phyloP scores from a whole-genome alignment of 345 rosid genomes.

The Moricandia moricandioides region DNA sequence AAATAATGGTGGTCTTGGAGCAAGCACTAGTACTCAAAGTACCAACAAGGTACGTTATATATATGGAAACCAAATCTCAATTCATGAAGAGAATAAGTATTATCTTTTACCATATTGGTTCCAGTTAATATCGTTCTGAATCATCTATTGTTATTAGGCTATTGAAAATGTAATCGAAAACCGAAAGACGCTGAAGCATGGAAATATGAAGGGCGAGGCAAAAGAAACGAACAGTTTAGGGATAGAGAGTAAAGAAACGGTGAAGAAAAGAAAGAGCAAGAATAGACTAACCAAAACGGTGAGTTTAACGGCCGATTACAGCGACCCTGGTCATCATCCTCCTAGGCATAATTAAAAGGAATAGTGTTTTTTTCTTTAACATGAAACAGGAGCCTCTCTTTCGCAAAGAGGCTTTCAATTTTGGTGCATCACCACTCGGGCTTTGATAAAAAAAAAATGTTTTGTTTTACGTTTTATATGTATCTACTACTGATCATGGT shows the following conservation, averaged over 20 bases:
- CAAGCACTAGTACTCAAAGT: background rate
- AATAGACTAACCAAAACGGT: constrained; percentile 29
- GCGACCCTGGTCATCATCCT: constrained; percentile 36
- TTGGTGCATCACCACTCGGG: constrained; percentile 10
- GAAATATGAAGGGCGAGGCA: background rate
- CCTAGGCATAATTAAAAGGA: constrained; percentile 32
- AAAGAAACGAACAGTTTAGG: constrained; percentile 16
- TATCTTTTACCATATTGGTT: background rate
- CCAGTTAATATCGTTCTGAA: background rate
- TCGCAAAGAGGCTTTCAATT: constrained; percentile 25
- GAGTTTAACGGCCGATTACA: constrained; percentile 38
- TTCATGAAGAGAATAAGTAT: background rate
- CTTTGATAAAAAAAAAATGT: background rate
- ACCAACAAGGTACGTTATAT: constrained; percentile 11
- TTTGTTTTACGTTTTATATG: background rate
- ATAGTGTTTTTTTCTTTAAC: background rate
- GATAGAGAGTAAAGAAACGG: constrained; percentile 24
- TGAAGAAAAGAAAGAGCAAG: constrained; percentile 18
- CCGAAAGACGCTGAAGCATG: constrained; percentile 24
- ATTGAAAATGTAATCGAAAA: constrained; percentile 1
- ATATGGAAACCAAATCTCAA: background rate
- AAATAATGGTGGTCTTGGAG: constrained; percentile 1
- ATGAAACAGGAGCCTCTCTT: constrained; percentile 1
- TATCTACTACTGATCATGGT: constrained; percentile 19
- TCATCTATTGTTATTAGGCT: constrained; percentile 5